Percentiles rank a stretch among this genome's conserved stretches.
Conservation (phyloP, 1,139 yeast species). For the Kurtzmaniella quercitrusa region DNA sequence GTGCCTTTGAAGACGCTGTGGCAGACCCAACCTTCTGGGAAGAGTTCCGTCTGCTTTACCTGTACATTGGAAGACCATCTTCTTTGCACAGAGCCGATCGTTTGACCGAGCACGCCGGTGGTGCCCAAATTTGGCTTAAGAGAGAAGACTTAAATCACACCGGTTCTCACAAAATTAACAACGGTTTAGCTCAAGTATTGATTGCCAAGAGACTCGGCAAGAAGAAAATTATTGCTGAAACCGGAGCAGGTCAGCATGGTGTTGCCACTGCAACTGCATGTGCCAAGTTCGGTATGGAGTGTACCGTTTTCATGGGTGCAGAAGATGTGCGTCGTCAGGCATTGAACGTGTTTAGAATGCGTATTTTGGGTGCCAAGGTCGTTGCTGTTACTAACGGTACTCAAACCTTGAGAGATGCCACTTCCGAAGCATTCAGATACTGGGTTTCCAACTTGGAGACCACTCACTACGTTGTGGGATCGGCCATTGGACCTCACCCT, state of each 20-base stretch:
- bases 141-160: constrained; percentile 98
- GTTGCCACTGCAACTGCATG: constrained; percentile 99
- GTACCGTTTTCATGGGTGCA: constrained; percentile 99
- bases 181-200: constrained; percentile 91
- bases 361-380: constrained; percentile 92
- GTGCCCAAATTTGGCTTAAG: constrained; percentile 96
- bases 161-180: constrained; percentile 95
- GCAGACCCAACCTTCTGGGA: constrained; percentile 93
- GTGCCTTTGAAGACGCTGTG: constrained; percentile 79
- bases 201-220: constrained; percentile 92
- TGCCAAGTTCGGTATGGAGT: constrained; percentile 93
- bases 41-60: constrained; percentile 76
- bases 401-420: constrained; percentile 93
- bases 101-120: constrained; percentile 85
- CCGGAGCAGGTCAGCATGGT: constrained; percentile 99
- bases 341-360: constrained; percentile 94
- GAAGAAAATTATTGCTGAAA: constrained; percentile 89
- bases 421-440: constrained; percentile 91
- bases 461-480: constrained; percentile 94
- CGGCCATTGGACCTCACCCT: constrained; percentile 99
- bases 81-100: constrained; percentile 88
- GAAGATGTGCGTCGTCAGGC: constrained; percentile 99
- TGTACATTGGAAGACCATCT: constrained; percentile 95
- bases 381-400: constrained; percentile 94
- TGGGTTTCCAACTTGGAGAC: constrained; percentile 88